These are phyloP conservation scores for Pichia sp. DNA, from an alignment of 1,139 yeast species.

Conservation along the genomic window DNA sequence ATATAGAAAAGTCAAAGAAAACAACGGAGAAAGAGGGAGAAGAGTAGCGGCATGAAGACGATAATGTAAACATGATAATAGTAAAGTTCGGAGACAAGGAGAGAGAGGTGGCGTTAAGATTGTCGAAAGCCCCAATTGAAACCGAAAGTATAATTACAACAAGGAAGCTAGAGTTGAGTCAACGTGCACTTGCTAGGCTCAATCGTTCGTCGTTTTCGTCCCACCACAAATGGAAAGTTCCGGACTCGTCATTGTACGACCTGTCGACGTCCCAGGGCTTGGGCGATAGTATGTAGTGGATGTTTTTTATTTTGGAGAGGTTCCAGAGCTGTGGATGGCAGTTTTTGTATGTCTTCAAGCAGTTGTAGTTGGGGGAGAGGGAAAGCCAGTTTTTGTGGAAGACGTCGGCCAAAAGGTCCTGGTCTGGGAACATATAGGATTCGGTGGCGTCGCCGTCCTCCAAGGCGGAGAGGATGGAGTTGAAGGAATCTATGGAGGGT, in stretches of 20 bases:
- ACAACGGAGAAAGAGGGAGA: background rate
- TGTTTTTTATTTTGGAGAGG: constrained; percentile 43
- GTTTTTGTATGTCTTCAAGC: constrained; percentile 44
- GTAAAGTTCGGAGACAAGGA: background rate
- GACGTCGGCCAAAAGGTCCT: constrained; percentile 49
- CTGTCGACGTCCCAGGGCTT: constrained; percentile 51
- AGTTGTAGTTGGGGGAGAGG: constrained; percentile 48
- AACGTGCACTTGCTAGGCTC: background rate
- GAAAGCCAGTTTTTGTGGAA: constrained; percentile 46
- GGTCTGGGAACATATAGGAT: constrained; percentile 52
- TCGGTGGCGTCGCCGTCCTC: constrained; percentile 34
- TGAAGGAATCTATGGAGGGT: constrained; percentile 37
- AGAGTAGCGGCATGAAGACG: background rate
- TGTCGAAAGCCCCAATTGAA: too few relatives aligned
- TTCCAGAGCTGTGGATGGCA: constrained; percentile 45
- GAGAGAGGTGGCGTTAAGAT: background rate
- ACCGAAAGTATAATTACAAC: background rate
- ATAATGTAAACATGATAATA: background rate
- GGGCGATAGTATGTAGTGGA: constrained; percentile 51
- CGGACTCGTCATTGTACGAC: constrained; percentile 27
- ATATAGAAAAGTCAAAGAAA: background rate
- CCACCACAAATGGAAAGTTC: constrained; percentile 40
- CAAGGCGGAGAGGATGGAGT: constrained; percentile 37
- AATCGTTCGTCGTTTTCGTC: constrained; percentile 37
- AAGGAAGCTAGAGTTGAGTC: background rate